Evolutionary conservation across 352 stramenopile species (phyloP), one percentile per base, ranked within the genome.

Genomic region (Phytopythium delawarense): DNA sequence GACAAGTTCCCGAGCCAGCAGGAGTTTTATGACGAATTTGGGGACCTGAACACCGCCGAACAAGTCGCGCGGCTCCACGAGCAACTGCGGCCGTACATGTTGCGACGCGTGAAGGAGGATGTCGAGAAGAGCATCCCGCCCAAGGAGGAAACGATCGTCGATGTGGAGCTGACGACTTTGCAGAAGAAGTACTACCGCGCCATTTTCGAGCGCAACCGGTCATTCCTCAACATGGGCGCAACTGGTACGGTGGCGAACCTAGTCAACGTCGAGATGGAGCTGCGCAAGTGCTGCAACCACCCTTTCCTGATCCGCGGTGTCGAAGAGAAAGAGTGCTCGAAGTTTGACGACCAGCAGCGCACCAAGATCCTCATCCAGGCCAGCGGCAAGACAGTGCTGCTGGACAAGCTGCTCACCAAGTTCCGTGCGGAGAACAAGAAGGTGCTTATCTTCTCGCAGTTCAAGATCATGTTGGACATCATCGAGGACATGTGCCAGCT

Each of bases 261-360:
- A 28, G 98, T 99, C 75, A 99, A 99, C 63, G 98, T 99, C 60
- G 96, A 99, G 76, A 99, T 99, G 97, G 97, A 99, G 66, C 80
- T 99, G 56, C 86, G 98, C 60, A 99, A 99, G 78, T 99, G 97
- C 76, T 99, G 98, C 78, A 99, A 99, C 69, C 98, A 99, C 71
- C 98, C 98, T 15, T 99, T 98, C 73, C 82, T 99, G 39, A 96
- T 99, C 62, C 83, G 92, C 42, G 98, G 98, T 21, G 94, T 99
- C 2, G 98, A 99, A 72, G 93, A 99, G 28, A 97, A 98, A 64
- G 97, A 99, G 70, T 96, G 96, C n/a, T 68, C 65, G n/a, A 62
- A 76, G 39, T 70, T 87, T 4, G 78, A 91, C 40, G 81, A 95
- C 2, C 71, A 84, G n/a, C 65, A 89, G 44, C 81, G 81, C 45